Evolutionary conservation across 257 asterid genomes (phyloP).

Genomic region (Forsythia suspensa): DNA sequence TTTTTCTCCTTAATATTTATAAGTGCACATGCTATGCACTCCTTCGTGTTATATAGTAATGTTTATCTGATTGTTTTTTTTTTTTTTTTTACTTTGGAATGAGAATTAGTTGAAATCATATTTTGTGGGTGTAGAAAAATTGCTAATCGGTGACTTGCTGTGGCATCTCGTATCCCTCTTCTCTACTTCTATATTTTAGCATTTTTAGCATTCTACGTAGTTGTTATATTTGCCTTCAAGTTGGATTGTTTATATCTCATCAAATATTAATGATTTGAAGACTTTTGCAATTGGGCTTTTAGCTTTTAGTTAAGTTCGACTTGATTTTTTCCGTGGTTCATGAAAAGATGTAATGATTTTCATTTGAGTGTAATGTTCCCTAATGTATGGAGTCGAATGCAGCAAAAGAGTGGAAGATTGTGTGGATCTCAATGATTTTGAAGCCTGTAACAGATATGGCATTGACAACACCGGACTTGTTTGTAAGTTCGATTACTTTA

Average conservation of each 20-base stretch:
- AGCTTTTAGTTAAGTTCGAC: slow-evolving; percentile 7
- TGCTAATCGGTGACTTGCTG: neutral
- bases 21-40: neutral
- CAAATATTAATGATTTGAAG: neutral
- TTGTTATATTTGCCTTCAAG: neutral
- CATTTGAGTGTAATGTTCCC: slow-evolving; percentile 1
- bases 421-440: slow-evolving; percentile 68
- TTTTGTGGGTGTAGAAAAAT: neutral
- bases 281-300: neutral
- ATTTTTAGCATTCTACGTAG: neutral
- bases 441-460: slow-evolving; percentile 64
- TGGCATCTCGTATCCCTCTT: neutral
- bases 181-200: neutral
- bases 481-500: slow-evolving; percentile 45
- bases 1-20: neutral
- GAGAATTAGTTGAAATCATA: neutral
- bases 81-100: neutral
- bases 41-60: neutral
- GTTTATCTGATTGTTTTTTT: too few species aligned
- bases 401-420: slow-evolving; percentile 80
- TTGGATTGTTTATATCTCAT: slow-evolving; percentile 6
- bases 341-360: neutral
- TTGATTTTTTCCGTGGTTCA: neutral
- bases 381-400: slow-evolving; percentile 39
- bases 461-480: slow-evolving; percentile 89